Evolutionary conservation across 106 monocot genomes (phyloP), one percentile per base, ranked within the genome.

Genomic region (Xerophyta viscosa): DNA sequence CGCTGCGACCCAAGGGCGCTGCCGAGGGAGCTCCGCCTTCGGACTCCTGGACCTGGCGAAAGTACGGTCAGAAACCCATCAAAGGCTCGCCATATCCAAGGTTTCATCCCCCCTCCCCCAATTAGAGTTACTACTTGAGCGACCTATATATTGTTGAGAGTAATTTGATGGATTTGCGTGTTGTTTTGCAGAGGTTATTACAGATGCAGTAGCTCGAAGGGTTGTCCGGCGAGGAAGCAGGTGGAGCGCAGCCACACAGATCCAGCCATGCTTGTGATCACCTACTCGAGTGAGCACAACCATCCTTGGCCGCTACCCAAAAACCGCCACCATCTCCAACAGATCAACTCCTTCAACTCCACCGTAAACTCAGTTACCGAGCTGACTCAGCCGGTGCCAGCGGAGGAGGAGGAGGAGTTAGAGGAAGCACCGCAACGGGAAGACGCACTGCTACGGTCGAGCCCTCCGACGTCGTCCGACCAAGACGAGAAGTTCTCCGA

Each of bases 41-140:
- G 12, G 85, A 86, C 31, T 77, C 76, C 29, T 86, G 85, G 85
- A 41, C 85, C 1, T 86, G 85, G 85, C 33, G 85, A 14, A 86
- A 86, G 76, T 86, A 86, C 55, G 85, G 85, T n/a, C 85, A 86
- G 73, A 86, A 86, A 56, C 85, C 85, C 1, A 86, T 86, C 57
- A 86, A 86, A 59, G 85, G 85, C 11, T 86, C 85, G 9, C 85
- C 85, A 17, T 86, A 86, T 45, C 85, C 85, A 0, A 72, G 85
- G 85, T 86, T 60, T 13, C n/a, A n/a, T n/a, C n/a, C n/a, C n/a
- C n/a, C n/a, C n/a, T n/a, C n/a, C n/a, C n/a, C n/a, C n/a, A n/a
- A n/a, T n/a, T n/a, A n/a, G n/a, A n/a, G n/a, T n/a, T n/a, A n/a
- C n/a, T n/a, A n/a, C n/a, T n/a, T n/a, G n/a, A n/a, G n/a, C n/a